Percentiles rank a stretch among this genome's conserved stretches.
These are phyloP conservation scores for Macrolepiota fuliginosa DNA, from an alignment of 768 basidiomycete species.

Conservation along the genomic window DNA sequence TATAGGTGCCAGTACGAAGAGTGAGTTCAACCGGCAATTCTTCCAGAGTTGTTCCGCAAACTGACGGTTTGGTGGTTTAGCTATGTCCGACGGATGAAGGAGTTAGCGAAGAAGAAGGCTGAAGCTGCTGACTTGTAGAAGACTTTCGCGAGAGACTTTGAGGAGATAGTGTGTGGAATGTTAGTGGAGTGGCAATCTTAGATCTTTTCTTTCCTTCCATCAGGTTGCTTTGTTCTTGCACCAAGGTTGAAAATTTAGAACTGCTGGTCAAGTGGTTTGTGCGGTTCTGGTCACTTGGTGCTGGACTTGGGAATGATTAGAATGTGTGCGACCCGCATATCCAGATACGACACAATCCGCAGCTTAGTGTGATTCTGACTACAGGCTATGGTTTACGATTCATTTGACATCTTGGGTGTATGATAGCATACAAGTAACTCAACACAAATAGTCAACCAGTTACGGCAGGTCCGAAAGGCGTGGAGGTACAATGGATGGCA, in stretches of 20 bases:
- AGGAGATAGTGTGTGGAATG: neutral
- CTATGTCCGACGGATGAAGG: slow-evolving; percentile 87
- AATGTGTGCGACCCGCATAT: no score
- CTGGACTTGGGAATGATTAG: neutral
- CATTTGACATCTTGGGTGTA: neutral
- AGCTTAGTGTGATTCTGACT: neutral
- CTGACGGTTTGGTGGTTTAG: slow-evolving; percentile 34
- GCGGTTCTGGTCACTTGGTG: neutral
- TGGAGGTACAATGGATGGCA: neutral
- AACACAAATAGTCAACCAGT: neutral
- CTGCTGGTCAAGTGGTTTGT: neutral
- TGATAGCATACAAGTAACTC: neutral
- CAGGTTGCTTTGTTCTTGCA: neutral
- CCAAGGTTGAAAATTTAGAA: neutral
- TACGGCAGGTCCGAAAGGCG: neutral
- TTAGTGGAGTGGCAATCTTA: neutral
- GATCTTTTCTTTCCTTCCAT: neutral
- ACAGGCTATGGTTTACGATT: neutral
- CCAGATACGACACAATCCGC: no score
- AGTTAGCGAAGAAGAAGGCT: slow-evolving; percentile 68
- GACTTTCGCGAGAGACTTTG: slow-evolving; percentile 31
- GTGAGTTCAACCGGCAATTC: slow-evolving; percentile 45
- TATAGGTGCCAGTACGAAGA: slow-evolving; percentile 92
- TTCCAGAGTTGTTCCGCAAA: slow-evolving; percentile 8
- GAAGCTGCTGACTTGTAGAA: slow-evolving; percentile 37